These are phyloP conservation scores for Heliamphora pulchella DNA, from an alignment of 179 eudicot species.

Conservation along the genomic window DNA sequence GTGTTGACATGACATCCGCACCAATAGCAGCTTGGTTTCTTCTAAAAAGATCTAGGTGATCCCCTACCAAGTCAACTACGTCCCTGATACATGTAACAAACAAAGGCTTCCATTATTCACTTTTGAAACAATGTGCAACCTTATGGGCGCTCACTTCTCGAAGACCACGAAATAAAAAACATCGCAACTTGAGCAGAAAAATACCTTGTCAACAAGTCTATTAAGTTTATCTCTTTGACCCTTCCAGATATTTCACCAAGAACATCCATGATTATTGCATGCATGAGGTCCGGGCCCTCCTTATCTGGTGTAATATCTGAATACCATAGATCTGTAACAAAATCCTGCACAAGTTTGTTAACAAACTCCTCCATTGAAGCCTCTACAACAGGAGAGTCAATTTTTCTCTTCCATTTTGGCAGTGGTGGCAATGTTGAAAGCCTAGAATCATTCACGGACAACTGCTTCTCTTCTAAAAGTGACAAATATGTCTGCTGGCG, in stretches of 20 bases:
- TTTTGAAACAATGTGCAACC: conserved; percentile 8
- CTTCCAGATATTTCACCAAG: conserved; percentile 90
- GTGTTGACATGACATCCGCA: conserved; percentile 82
- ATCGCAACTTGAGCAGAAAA: not conserved
- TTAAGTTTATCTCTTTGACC: conserved; percentile 80
- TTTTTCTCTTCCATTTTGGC: conserved; percentile 77
- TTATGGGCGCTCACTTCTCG: not conserved
- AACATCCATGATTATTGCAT: conserved; percentile 62
- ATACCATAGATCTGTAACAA: conserved; percentile 87
- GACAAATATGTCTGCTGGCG: conserved; percentile 46
- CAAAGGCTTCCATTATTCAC: conserved; percentile 13
- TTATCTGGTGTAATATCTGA: conserved; percentile 85
- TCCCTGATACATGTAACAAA: conserved; percentile 56
- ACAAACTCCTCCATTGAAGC: conserved; percentile 84
- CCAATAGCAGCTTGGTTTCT: conserved; percentile 89
- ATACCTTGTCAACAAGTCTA: conserved; percentile 90
- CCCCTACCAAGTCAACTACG: conserved; percentile 72
- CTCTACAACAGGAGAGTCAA: conserved; percentile 84
- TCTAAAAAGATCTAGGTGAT: conserved; percentile 84
- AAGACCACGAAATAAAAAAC: not conserved
- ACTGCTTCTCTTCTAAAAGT: conserved; percentile 60
- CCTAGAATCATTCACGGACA: conserved; percentile 62
- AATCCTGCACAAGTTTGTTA: conserved; percentile 67
- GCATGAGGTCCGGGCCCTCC: conserved; percentile 87
- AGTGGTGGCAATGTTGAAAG: conserved; percentile 50